phyloP scores from a whole-genome alignment of 768 basidiomycete genomes.

The Agaricus blazei region DNA sequence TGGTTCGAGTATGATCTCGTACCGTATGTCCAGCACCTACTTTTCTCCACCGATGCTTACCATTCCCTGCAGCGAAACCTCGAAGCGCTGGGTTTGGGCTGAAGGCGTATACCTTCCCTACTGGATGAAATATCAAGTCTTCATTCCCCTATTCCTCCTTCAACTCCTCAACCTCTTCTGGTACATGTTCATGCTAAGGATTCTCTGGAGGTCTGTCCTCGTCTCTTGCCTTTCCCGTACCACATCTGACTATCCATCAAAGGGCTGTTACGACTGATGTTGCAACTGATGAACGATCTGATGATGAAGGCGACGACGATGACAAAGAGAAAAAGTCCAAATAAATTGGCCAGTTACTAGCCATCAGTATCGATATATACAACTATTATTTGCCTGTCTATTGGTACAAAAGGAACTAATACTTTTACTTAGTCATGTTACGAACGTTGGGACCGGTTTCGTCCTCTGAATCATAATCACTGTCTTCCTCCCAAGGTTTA shows the following conservation, averaged over 20 bases:
- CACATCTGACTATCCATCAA: slow-evolving; percentile 10
- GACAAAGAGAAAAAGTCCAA: slow-evolving; percentile 42
- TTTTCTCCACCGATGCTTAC: neutral
- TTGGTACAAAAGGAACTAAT: too few relatives aligned
- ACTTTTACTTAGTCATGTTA: neutral
- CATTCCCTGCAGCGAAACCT: slow-evolving; percentile 35
- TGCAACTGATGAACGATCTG: slow-evolving; percentile 73
- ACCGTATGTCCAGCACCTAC: slow-evolving; percentile 49
- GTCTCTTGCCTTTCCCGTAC: neutral
- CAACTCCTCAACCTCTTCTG: slow-evolving; percentile 90
- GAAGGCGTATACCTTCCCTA: slow-evolving; percentile 63
- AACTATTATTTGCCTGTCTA: neutral
- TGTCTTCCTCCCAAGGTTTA: slow-evolving; percentile 55
- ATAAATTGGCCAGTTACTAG: neutral
- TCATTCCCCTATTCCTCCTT: slow-evolving; percentile 66
- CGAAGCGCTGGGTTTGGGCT: slow-evolving; percentile 52
- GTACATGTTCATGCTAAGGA: slow-evolving; percentile 82
- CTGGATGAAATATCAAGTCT: slow-evolving; percentile 86
- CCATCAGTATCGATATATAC: neutral
- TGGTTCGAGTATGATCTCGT: slow-evolving; percentile 72
- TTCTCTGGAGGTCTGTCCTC: slow-evolving; percentile 61
- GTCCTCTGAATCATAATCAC: slow-evolving; percentile 42
- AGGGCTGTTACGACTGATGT: slow-evolving; percentile 49
- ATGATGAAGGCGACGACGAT: slow-evolving; percentile 70
- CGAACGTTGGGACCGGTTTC: slow-evolving; percentile 25